These are phyloP conservation scores for Magnolia changhungtana DNA, from an alignment of 164 flowering plant species.

Conservation along the genomic window DNA sequence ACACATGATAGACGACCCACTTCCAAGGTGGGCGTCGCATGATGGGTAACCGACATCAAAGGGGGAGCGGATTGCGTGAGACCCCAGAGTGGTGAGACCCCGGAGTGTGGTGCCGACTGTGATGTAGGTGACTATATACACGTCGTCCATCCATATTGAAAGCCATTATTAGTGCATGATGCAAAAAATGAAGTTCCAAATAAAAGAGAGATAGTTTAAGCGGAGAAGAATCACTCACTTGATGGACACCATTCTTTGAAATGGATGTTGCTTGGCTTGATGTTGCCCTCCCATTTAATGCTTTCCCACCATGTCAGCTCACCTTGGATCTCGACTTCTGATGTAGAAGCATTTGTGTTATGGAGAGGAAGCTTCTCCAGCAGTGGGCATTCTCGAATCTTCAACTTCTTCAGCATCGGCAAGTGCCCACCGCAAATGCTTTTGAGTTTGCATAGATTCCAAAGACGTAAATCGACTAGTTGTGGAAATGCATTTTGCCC, in stretches of 20 bases:
- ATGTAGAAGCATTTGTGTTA: background rate
- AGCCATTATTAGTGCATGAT: too few species aligned
- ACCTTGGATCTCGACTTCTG: background rate
- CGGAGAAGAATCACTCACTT: background rate
- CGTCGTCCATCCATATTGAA: too few species aligned
- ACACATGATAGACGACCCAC: too few species aligned
- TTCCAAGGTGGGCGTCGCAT: too few species aligned
- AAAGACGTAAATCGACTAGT: background rate
- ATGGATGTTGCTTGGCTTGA: background rate
- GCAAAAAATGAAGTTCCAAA: too few species aligned
- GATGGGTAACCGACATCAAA: too few species aligned
- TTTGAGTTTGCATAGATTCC: background rate
- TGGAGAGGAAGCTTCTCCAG: background rate
- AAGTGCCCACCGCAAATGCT: conserved; percentile 1
- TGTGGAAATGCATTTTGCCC: background rate
- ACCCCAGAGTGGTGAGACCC: too few species aligned
- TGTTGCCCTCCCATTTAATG: background rate
- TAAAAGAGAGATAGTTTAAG: too few species aligned
- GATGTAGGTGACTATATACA: too few species aligned
- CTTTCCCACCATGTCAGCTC: background rate
- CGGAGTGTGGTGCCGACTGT: too few species aligned
- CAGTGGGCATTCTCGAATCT: background rate
- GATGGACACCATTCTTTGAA: background rate
- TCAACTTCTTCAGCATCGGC: background rate
- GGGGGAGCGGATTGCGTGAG: too few species aligned